Percentiles rank a stretch among this genome's conserved stretches.
Evolutionary conservation across 1,284 basidiomycete genomes (phyloP).

Genomic region (Vanrija pseudolonga): DNA sequence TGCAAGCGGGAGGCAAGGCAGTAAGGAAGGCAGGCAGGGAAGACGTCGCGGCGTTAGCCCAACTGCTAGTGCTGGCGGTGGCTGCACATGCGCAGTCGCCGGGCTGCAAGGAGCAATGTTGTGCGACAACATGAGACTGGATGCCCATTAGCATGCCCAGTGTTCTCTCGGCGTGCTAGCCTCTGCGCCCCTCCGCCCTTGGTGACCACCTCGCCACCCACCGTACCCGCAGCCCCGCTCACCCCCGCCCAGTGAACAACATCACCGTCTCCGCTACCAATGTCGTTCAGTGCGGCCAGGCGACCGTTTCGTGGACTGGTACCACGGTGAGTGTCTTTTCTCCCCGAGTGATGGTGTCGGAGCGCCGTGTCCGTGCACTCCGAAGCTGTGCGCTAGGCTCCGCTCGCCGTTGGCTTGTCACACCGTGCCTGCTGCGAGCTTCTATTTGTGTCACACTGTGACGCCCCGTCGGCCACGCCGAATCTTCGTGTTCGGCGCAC

Average conservation of each 20-base stretch:
- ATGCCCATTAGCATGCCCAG: too few relatives aligned
- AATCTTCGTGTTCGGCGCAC: background rate
- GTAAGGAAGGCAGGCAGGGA: too few relatives aligned
- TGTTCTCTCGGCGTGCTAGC: background rate
- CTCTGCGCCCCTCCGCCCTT: background rate
- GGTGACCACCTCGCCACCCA: background rate
- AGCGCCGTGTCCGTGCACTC: background rate
- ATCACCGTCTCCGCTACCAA: slow-evolving; percentile 33
- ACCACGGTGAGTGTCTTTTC: slow-evolving; percentile 25
- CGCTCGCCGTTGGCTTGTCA: background rate
- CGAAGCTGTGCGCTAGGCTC: too few relatives aligned
- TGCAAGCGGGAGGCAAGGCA: too few relatives aligned
- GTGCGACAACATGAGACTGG: too few relatives aligned
- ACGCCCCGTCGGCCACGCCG: too few relatives aligned
- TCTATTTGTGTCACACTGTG: background rate
- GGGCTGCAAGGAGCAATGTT: too few relatives aligned
- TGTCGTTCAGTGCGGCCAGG: slow-evolving; percentile 38
- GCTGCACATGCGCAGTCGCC: too few relatives aligned
- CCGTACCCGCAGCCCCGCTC: background rate
- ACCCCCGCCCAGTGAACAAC: slow-evolving; percentile 26
- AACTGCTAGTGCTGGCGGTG: too few relatives aligned
- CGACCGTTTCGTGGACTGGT: slow-evolving; percentile 41
- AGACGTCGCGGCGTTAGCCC: too few relatives aligned
- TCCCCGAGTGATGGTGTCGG: background rate
- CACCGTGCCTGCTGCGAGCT: background rate